Percentiles rank a stretch among this genome's conserved stretches.
Conservation (phyloP, 352 stramenopile genomes). For the Phytophthora constricta region DNA sequence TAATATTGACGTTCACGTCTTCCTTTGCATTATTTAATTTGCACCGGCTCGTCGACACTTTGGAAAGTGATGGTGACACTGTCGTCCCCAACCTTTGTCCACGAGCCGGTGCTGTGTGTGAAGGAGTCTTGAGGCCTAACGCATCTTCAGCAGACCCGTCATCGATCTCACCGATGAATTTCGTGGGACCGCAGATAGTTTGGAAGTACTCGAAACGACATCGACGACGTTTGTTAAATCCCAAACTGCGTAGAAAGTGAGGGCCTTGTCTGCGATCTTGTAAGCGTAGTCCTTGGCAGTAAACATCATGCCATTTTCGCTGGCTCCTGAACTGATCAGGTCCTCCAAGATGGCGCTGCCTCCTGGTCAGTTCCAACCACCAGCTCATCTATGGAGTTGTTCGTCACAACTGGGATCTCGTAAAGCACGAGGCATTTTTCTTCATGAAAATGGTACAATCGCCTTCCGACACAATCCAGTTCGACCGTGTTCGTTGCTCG, state of each 20-base stretch:
- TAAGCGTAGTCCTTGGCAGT: constrained; percentile 37
- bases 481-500: constrained; percentile 40
- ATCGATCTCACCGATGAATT: constrained; percentile 47
- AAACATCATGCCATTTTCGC: constrained; percentile 24
- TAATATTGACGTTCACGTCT: constrained; percentile 43
- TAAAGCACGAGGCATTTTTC: constrained; percentile 41
- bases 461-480: constrained; percentile 32
- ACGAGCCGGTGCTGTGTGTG: constrained; percentile 29
- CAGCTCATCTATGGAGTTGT: constrained; percentile 43
- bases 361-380: constrained; percentile 10
- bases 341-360: constrained; percentile 46
- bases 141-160: constrained; percentile 43
- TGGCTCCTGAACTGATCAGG: constrained; percentile 38
- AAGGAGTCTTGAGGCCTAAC: constrained; percentile 45
- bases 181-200: constrained; percentile 51
- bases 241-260: constrained; percentile 43
- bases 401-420: constrained; percentile 46
- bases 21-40: too few relatives aligned
- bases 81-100: constrained; percentile 30
- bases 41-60: constrained; percentile 37
- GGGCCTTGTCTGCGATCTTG: constrained; percentile 45
- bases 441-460: constrained; percentile 28
- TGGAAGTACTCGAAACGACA: constrained; percentile 53
- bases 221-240: constrained; percentile 40
- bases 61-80: constrained; percentile 29